Evolutionary conservation across 106 monocot species (phyloP).

Genomic region (Acanthochlamys bracteata): DNA sequence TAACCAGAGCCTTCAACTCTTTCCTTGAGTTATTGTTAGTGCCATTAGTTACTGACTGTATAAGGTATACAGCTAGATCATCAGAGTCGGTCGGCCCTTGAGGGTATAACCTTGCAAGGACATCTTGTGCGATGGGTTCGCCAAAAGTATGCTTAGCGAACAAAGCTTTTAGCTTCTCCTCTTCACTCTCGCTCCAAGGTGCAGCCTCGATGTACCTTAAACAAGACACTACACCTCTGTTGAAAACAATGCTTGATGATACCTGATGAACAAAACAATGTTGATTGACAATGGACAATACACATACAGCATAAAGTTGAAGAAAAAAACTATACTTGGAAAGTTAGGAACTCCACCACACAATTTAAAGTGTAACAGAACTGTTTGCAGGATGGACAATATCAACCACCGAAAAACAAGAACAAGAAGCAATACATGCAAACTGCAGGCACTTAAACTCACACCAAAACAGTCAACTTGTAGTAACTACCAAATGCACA

Average conservation of each 20-base stretch:
- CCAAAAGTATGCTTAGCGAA: constrained; percentile 37
- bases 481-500: too few relatives aligned
- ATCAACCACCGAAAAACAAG: too few relatives aligned
- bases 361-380: too few relatives aligned
- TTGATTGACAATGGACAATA: not conserved
- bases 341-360: too few relatives aligned
- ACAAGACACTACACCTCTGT: constrained; percentile 57
- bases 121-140: constrained; percentile 30
- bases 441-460: too few relatives aligned
- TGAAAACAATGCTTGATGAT: constrained; percentile 62
- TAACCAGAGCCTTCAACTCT: constrained; percentile 63
- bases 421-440: too few relatives aligned
- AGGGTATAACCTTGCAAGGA: constrained; percentile 44
- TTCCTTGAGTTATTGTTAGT: constrained; percentile 42
- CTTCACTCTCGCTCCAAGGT: constrained; percentile 82
- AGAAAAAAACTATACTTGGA: too few relatives aligned
- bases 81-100: constrained; percentile 22
- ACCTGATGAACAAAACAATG: constrained; percentile 30
- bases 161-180: constrained; percentile 60
- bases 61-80: constrained; percentile 44
- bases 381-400: too few relatives aligned
- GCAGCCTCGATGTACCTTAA: constrained; percentile 79
- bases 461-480: too few relatives aligned
- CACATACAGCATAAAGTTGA: not conserved
- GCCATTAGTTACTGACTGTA: constrained; percentile 59